phyloP scores from a whole-genome alignment of 805 yeast species.

The Starmerella tilneyi region DNA sequence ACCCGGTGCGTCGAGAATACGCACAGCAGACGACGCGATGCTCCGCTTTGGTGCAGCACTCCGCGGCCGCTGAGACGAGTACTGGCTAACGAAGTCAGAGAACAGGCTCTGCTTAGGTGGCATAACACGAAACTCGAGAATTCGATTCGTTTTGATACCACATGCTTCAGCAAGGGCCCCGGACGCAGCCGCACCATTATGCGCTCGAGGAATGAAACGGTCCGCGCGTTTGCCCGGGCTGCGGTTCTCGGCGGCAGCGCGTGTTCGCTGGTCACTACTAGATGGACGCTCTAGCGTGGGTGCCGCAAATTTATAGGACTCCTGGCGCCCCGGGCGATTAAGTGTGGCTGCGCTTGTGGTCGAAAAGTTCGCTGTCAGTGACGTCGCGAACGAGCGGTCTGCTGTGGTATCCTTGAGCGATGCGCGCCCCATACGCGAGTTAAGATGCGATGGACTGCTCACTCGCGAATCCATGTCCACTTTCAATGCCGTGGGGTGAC shows the following conservation, averaged over 20 bases:
- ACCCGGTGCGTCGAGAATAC: conserved; percentile 94
- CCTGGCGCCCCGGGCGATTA: not conserved
- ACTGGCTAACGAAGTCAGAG: conserved; percentile 16
- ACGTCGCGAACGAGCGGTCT: conserved; percentile 4
- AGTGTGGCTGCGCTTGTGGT: conserved; percentile 4
- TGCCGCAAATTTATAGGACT: conserved; percentile 8
- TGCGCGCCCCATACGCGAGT: not conserved
- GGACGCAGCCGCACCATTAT: not conserved
- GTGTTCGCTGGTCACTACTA: not conserved
- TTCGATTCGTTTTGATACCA: conserved; percentile 74
- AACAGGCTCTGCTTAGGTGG: conserved; percentile 37
- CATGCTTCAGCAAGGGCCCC: conserved; percentile 70
- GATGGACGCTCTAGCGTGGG: not conserved
- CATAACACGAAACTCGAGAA: conserved; percentile 79
- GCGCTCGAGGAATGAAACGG: conserved; percentile 12
- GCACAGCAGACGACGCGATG: conserved; percentile 78
- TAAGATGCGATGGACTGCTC: not conserved
- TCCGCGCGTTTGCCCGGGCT: conserved; percentile 9
- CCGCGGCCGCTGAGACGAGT: conserved; percentile 23
- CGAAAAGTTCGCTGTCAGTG: not conserved
- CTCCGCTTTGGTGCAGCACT: conserved; percentile 36
- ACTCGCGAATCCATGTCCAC: conserved; percentile 1
- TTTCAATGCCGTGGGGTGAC: not conserved
- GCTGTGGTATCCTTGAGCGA: conserved; percentile 4
- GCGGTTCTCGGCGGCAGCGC: conserved; percentile 2